A percentile compares a stretch with the other conserved stretches of the same genome.
phyloP scores from a whole-genome alignment of 352 stramenopile species.

The Globisporangium radiosum region DNA sequence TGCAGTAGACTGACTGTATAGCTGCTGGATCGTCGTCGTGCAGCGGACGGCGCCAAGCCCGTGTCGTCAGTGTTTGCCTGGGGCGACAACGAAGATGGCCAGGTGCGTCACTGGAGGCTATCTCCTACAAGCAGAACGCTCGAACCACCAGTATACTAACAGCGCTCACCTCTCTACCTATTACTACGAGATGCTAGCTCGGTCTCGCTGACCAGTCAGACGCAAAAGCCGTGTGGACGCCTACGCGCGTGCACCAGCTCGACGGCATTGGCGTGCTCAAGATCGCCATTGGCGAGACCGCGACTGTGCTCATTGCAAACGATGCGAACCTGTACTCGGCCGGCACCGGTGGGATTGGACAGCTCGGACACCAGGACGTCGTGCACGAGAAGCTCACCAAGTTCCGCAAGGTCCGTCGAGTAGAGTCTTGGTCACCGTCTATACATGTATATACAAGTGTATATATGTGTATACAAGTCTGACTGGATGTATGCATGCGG shows the following conservation, averaged over 20 bases:
- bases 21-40: slow-evolving; percentile 1
- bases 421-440: too few species aligned
- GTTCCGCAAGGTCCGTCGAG: slow-evolving; percentile 52
- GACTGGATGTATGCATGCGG: too few species aligned
- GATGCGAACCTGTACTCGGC: slow-evolving; percentile 73
- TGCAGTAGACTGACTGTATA: slow-evolving; percentile 12
- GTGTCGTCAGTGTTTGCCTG: slow-evolving; percentile 65
- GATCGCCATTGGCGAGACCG: slow-evolving; percentile 60
- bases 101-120: slow-evolving; percentile 23
- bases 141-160: not conserved
- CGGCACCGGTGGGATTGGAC: slow-evolving; percentile 47
- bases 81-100: slow-evolving; percentile 77
- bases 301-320: slow-evolving; percentile 54
- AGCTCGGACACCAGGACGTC: slow-evolving; percentile 70
- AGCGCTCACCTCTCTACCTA: not conserved
- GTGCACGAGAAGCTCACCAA: slow-evolving; percentile 74
- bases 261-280: slow-evolving; percentile 52
- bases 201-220: slow-evolving; percentile 32
- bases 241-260: slow-evolving; percentile 52
- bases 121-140: not conserved
- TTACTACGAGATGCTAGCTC: slow-evolving; percentile 21
- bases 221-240: slow-evolving; percentile 47
- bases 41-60: slow-evolving; percentile 20
- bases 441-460: too few species aligned
- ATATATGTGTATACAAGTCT: too few species aligned